A percentile compares a stretch with the other conserved stretches of the same genome.
Evolutionary conservation across 2,329 filamentous ascomycete genomes (phyloP).

Genomic region (Apiospora rasikravindrae): DNA sequence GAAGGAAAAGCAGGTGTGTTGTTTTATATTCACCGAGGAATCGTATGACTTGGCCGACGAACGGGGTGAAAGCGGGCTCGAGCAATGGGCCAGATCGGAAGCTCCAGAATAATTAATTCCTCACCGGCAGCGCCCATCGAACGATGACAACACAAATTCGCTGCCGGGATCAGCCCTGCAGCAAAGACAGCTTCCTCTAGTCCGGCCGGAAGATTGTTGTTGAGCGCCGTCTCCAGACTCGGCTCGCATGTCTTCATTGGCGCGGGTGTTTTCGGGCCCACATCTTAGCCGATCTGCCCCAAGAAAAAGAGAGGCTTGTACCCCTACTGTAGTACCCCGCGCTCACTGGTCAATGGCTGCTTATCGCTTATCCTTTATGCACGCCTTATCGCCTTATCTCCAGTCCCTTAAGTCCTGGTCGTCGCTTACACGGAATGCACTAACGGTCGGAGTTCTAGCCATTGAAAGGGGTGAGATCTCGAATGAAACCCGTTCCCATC

Average conservation of each 20-base stretch:
- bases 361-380: too few relatives aligned
- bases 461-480: too few relatives aligned
- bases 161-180: not conserved
- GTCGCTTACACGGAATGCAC: too few relatives aligned
- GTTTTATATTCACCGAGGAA: not conserved
- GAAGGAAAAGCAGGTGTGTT: not conserved
- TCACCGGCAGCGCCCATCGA: not conserved
- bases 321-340: too few relatives aligned
- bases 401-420: too few relatives aligned
- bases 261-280: not conserved
- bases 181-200: not conserved
- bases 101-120: slow-evolving; percentile 12
- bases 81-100: slow-evolving; percentile 7
- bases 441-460: too few relatives aligned
- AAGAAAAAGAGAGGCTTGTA: not conserved
- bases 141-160: slow-evolving; percentile 6
- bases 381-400: too few relatives aligned
- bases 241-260: not conserved
- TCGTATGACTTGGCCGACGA: slow-evolving; percentile 14
- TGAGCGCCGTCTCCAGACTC: not conserved
- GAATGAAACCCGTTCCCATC: too few relatives aligned
- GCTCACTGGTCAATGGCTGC: too few relatives aligned
- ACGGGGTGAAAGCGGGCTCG: not conserved
- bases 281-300: not conserved
- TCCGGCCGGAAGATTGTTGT: not conserved